Percentiles rank a stretch among this genome's conserved stretches.
Conservation (phyloP, 768 basidiomycete species). For the Amyloporia xantha region DNA sequence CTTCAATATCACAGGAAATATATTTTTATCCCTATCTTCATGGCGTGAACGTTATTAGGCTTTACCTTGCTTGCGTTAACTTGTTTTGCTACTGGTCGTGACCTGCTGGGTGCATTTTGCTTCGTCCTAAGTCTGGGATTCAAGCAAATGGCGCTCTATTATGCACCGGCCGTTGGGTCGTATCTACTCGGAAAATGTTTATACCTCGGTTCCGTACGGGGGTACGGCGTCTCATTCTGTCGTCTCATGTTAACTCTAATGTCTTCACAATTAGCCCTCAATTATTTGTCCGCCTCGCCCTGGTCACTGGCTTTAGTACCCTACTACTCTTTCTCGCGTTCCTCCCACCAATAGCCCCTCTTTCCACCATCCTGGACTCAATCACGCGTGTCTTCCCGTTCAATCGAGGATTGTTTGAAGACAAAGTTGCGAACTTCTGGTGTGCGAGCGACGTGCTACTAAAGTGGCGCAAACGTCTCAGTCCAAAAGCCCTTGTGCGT, state of each 20-base stretch:
- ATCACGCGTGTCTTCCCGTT: conserved; percentile 88
- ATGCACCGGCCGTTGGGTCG: conserved; percentile 85
- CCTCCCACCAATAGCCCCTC: conserved; percentile 55
- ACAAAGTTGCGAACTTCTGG: conserved; percentile 98
- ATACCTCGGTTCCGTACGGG: conserved; percentile 60
- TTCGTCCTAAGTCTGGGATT: conserved; percentile 86
- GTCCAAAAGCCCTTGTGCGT: conserved; percentile 46
- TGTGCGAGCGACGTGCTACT: conserved; percentile 85
- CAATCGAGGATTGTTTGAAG: conserved; percentile 84
- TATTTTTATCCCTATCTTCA: neutral
- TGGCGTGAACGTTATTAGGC: conserved; percentile 35
- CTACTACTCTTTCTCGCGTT: conserved; percentile 72
- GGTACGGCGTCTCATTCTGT: conserved; percentile 49
- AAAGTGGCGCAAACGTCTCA: conserved; percentile 69
- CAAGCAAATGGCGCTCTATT: conserved; percentile 96
- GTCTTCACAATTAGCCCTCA: conserved; percentile 21
- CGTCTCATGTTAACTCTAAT: neutral
- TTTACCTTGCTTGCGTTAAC: conserved; percentile 64
- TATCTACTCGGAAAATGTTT: conserved; percentile 89
- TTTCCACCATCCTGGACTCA: conserved; percentile 47
- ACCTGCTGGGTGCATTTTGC: conserved; percentile 67
- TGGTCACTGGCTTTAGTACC: conserved; percentile 59
- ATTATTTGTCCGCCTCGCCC: conserved; percentile 62
- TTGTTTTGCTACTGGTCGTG: conserved; percentile 61
- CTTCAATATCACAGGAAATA: neutral